Conservation (phyloP, 2,329 filamentous ascomycete species). For the Chaetomium globosum region DNA sequence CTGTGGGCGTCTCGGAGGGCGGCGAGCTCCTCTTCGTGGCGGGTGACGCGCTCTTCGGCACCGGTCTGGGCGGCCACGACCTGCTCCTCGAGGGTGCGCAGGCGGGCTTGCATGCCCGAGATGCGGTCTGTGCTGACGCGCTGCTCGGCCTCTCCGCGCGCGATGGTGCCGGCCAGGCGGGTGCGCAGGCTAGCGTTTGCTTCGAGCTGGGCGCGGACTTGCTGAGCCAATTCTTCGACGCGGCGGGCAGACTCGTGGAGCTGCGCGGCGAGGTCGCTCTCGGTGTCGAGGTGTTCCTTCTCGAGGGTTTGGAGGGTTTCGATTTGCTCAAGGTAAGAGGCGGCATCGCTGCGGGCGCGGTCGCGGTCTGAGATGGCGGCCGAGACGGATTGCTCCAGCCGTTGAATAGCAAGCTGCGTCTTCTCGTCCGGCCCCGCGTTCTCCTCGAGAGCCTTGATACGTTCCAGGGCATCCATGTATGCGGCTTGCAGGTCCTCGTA, state of each 20-base stretch:
- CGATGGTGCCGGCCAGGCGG: conserved; percentile 76
- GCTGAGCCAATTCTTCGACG: conserved; percentile 75
- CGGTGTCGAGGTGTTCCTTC: conserved; percentile 58
- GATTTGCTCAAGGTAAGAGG: conserved; percentile 64
- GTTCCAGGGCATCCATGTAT: conserved; percentile 66
- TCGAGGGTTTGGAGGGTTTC: conserved; percentile 60
- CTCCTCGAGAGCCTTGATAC: conserved; percentile 65
- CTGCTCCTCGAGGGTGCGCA: conserved; percentile 81
- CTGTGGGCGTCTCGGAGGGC: conserved; percentile 76
- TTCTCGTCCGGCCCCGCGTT: conserved; percentile 54
- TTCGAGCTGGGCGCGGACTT: conserved; percentile 80
- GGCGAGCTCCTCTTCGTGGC: conserved; percentile 83
- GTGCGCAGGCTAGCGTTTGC: conserved; percentile 74
- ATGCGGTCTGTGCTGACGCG: conserved; percentile 79
- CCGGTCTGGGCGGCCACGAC: conserved; percentile 80
- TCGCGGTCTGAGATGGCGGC: conserved; percentile 73
- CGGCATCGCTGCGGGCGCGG: conserved; percentile 66
- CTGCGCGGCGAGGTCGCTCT: conserved; percentile 68
- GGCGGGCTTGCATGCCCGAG: conserved; percentile 76
- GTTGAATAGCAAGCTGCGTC: conserved; percentile 63
- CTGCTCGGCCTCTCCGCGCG: conserved; percentile 82
- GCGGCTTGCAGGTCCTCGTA: conserved; percentile 75
- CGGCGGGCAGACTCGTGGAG: conserved; percentile 73
- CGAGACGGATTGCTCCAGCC: conserved; percentile 69
- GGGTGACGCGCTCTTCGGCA: conserved; percentile 79